These are phyloP conservation scores for Byssoonygena ceratinophila DNA, from an alignment of 2,329 filamentous ascomycete genomes.

Conservation along the genomic window DNA sequence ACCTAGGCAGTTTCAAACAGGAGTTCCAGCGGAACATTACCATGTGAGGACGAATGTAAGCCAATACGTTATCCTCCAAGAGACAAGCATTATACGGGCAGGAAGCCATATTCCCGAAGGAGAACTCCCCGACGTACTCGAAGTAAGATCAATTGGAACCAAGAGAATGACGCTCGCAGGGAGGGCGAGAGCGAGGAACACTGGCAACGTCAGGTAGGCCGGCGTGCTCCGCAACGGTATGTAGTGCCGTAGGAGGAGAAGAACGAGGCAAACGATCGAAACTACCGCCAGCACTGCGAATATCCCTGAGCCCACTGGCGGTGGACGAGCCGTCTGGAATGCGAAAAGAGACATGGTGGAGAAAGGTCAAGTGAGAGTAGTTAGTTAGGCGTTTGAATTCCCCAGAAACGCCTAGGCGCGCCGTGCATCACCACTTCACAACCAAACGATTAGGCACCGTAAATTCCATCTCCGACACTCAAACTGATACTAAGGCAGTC, in stretches of 20 bases:
- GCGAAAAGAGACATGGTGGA: constrained; percentile 10
- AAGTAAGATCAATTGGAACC: constrained; percentile 91
- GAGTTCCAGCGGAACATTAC: no score
- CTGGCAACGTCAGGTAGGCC: constrained; percentile 76
- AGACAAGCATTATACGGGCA: constrained; percentile 64
- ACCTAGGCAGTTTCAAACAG: background rate
- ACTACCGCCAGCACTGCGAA: constrained; percentile 66
- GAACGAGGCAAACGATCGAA: constrained; percentile 61
- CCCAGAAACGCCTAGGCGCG: background rate
- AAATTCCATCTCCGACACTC: background rate
- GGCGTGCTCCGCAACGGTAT: constrained; percentile 83
- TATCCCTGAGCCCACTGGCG: constrained; percentile 64
- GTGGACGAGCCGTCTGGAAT: constrained; percentile 7
- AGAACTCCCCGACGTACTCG: constrained; percentile 63
- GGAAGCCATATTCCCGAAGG: constrained; percentile 80
- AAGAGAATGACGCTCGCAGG: constrained; percentile 84
- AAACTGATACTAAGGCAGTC: background rate
- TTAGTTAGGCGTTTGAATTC: no score
- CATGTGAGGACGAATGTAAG: constrained; percentile 90
- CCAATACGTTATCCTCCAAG: constrained; percentile 96
- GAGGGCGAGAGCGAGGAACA: constrained; percentile 91
- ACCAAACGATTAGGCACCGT: background rate
- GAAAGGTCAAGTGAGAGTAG: no score
- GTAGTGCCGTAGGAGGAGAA: constrained; percentile 80
- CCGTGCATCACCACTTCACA: background rate